Evolutionary conservation across 441 rosid genomes (phyloP).

Genomic region (Populus hybrid): DNA sequence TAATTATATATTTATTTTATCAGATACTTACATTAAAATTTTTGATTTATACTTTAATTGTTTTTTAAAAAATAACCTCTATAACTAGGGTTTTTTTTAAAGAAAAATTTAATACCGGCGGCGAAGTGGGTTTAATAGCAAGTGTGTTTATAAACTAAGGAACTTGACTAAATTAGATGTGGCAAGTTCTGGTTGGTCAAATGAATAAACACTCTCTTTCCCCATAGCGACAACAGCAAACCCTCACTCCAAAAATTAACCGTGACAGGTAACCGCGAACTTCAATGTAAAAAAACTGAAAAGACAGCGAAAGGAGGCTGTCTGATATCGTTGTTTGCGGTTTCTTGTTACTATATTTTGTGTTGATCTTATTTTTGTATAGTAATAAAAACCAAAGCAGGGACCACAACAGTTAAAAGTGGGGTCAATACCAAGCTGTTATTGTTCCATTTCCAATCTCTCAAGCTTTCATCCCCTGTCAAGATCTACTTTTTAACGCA

Average conservation of each 20-base stretch:
- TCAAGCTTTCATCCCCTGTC: conserved; percentile 18
- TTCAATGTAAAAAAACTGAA: conserved; percentile 1
- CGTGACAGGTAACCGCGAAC: neutral
- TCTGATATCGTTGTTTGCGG: conserved; percentile 11
- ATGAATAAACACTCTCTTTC: neutral
- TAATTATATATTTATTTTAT: too few relatives aligned
- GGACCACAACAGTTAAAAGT: neutral
- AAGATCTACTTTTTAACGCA: conserved; percentile 21
- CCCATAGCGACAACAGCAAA: neutral
- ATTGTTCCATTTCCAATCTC: conserved; percentile 18
- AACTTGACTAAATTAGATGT: too few relatives aligned
- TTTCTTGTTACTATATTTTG: neutral
- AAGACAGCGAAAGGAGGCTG: conserved; percentile 15
- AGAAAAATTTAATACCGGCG: too few relatives aligned
- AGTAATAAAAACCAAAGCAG: neutral
- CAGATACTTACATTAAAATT: too few relatives aligned
- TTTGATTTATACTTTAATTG: too few relatives aligned
- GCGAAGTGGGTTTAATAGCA: too few relatives aligned
- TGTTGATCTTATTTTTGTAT: neutral
- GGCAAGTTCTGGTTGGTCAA: too few relatives aligned
- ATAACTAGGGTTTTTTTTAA: too few relatives aligned
- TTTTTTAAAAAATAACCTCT: too few relatives aligned
- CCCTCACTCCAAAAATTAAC: neutral
- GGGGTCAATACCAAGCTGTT: conserved; percentile 19
- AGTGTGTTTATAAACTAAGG: neutral